phyloP scores from a whole-genome alignment of 2,329 filamentous ascomycete species.

The Apiospora marii region DNA sequence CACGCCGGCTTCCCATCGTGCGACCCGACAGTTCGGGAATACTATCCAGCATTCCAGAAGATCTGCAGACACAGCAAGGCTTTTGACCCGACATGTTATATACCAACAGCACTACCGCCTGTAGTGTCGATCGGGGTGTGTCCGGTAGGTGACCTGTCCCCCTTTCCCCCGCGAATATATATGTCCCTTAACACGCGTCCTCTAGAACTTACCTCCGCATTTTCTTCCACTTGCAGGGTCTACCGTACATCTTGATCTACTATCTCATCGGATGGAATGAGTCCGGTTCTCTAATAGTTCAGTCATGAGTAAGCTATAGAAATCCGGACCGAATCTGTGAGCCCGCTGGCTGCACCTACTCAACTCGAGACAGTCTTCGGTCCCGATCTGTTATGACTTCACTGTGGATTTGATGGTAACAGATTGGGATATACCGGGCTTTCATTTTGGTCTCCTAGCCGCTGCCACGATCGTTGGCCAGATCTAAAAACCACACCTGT shows the following conservation, averaged over 20 bases:
- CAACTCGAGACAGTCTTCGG: background rate
- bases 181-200: background rate
- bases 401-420: background rate
- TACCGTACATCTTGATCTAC: background rate
- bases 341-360: background rate
- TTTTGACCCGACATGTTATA: background rate
- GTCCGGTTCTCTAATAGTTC: background rate
- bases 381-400: no score
- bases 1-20: background rate
- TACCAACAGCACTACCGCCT: background rate
- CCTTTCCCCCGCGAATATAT: background rate
- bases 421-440: background rate
- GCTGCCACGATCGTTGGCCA: no score
- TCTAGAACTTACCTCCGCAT: background rate
- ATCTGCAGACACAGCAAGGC: background rate
- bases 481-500: no score
- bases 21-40: background rate
- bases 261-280: background rate
- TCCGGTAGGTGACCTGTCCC: background rate
- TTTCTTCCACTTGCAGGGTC: background rate
- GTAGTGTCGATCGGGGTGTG: background rate
- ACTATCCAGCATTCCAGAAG: background rate
- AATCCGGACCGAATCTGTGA: background rate
- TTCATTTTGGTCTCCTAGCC: no score
- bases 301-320: no score